Evolutionary conservation across 305 asterid genomes (phyloP), one percentile per base, ranked within the genome.

Genomic region (Stenogyne calaminthoides): DNA sequence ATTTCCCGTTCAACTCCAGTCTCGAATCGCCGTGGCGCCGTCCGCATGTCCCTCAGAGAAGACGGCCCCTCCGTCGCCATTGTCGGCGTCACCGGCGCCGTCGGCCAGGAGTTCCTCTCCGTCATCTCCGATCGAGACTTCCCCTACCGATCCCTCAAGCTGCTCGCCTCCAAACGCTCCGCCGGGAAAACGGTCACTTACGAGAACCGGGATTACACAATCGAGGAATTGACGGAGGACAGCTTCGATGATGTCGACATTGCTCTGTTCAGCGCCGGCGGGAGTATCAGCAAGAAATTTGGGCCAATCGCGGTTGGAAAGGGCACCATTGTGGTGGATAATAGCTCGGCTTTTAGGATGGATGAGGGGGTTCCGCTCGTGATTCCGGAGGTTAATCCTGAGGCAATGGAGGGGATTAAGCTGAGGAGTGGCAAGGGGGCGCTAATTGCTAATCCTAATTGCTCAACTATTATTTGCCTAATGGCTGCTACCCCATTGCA

Each of bases 301-400:
- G 97, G 93, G 64, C 98, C 95, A 0, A 47, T 94, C 8, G 99
- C 99, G 1, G 97, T 81, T 2, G 82, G 77, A 47, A 88, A 88
- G 59, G 99, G 99, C 37, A 54, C 87, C 29, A 67, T 94, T 79
- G 98, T 94, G 2, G 99, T 94, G 74, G 99, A 94, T 84, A 94
- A 94, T 78, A 91, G 99, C 87, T 94, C 96, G 2, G 97, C 98
- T 2, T 94, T 94, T 80, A 82, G 98, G 77, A 94, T 94, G 99
- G 93, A 79, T 60, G 97, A 88, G 7, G 95, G 89, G n/a, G 76
- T 90, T 44, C 99, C 98, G 2, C 87, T 94, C 3, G 99, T 94
- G 77, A 88, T 94, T 32, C 98, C 99, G 1, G 97, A 94, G 81
- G 97, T 93, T 47, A 91, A 93, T 85, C 95, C 95, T 6, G 95